Base-by-base conservation (phyloP, 805 yeast species). In the Kazachstania psychrophila region DNA sequence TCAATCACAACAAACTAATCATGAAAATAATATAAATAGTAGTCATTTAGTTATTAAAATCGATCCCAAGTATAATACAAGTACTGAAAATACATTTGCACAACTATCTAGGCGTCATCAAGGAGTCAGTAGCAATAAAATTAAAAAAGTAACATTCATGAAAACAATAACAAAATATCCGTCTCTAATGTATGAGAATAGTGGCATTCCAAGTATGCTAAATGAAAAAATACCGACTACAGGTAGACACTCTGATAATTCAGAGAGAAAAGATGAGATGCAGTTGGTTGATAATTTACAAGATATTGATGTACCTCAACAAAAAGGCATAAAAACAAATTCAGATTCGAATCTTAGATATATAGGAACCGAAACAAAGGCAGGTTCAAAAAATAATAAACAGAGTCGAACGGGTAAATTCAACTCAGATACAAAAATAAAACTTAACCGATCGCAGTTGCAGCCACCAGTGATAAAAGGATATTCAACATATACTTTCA, bases 401-500 rank as follows among this genome's bases (percentile, higher is more conserved):
- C 5, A 17, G 8, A 25, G 17, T 19, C 15, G 25, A 14, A 22
- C 25, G 2, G 34, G 42, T 14, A 44, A 40, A 37, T 43, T 41
- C 17, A 42, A 31, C 20, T 33, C 44, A 3, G 51, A 43, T 17
- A 24, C 34, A n/a, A 44, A 41, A 28, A 19, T 37, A 7, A 45
- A 39, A 34, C 33, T 34, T 26, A 43, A 39, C 14, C 38, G 37
- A 16, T 22, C 33, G 3, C 42, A 32, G 18, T 40, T 34, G 10
- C 31, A 44, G 11, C 36, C 45, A 12, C 40, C 36, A 12, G 38
- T 34, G 6, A 29, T 35, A 29, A 33, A 28, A 10, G 44, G 47
- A 13, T 48, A 41, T 27, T 43, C 52, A 7, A 49, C 52, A 6
- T 50, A 44, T 23, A 46, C 49, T 6, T 51, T 52, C 36, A 51